phyloP scores from a whole-genome alignment of 2,329 filamentous ascomycete species.

The Kalaharituber pfeilii region DNA sequence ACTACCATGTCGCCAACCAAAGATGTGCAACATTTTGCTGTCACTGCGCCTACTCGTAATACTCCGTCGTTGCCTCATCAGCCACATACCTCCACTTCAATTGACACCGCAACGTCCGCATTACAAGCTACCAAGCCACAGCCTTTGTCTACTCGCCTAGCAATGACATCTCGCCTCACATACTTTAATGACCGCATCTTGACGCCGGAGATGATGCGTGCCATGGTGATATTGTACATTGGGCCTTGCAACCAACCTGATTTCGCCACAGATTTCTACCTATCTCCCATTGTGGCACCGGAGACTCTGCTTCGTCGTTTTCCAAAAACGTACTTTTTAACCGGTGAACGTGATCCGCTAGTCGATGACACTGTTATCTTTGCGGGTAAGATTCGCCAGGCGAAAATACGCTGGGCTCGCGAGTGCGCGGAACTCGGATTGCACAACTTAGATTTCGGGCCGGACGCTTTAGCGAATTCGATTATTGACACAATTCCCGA shows the following conservation, averaged over 20 bases:
- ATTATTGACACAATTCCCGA: slow-evolving; percentile 53
- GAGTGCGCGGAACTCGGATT: slow-evolving; percentile 33
- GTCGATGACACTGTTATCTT: slow-evolving; percentile 97
- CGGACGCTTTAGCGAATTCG: slow-evolving; percentile 30
- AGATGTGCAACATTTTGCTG: slow-evolving; percentile 11
- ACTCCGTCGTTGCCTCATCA: slow-evolving; percentile 4
- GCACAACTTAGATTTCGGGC: slow-evolving; percentile 33
- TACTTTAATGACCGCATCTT: slow-evolving; percentile 94
- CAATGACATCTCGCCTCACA: slow-evolving; percentile 91
- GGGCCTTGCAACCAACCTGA: slow-evolving; percentile 85
- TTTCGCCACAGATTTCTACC: slow-evolving; percentile 75
- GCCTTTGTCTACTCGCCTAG: slow-evolving; percentile 52
- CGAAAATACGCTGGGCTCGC: slow-evolving; percentile 40
- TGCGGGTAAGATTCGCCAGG: slow-evolving; percentile 68
- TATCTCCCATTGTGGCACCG: slow-evolving; percentile 78
- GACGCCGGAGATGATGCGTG: slow-evolving; percentile 94
- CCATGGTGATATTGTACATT: slow-evolving; percentile 97
- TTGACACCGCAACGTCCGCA: not conserved
- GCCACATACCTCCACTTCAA: not conserved
- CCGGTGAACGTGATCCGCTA: slow-evolving; percentile 82
- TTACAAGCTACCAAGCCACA: slow-evolving; percentile 33
- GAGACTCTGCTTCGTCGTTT: slow-evolving; percentile 70
- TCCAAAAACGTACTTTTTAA: slow-evolving; percentile 85
- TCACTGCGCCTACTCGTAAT: not conserved
- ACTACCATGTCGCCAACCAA: not conserved